Conservation (phyloP, 2,329 filamentous ascomycete species). For the Sclerotinia sclerotiorum region DNA sequence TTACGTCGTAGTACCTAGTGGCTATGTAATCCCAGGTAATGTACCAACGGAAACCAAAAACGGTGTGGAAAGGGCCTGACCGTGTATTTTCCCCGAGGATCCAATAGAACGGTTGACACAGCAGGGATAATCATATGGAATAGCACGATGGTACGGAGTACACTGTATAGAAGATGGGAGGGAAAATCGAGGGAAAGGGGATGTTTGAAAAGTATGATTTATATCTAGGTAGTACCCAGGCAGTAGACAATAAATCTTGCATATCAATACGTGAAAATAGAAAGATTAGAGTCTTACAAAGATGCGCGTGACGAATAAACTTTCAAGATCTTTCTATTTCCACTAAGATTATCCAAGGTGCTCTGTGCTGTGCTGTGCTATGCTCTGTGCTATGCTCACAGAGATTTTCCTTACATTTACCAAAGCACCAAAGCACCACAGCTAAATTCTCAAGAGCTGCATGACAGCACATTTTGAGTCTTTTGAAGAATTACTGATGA, state of each 20-base stretch:
- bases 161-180: not conserved
- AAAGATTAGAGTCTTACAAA: not conserved
- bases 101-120: slow-evolving; percentile 17
- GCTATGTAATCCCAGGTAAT: too few species aligned
- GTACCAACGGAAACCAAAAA: not conserved
- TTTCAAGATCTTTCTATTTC: not conserved
- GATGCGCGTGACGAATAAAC: not conserved
- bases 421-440: not conserved
- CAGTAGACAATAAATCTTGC: too few species aligned
- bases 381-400: not conserved
- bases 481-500: not conserved
- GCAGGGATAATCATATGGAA: slow-evolving; percentile 2
- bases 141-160: not conserved
- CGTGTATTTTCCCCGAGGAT: slow-evolving; percentile 13
- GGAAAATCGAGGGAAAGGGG: not conserved
- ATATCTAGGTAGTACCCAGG: too few species aligned
- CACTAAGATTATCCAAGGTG: not conserved
- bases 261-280: not conserved
- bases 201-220: too few species aligned
- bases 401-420: not conserved
- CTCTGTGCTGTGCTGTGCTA: too few species aligned
- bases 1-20: not conserved
- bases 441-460: not conserved
- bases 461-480: slow-evolving; percentile 14
- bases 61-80: slow-evolving; percentile 13